Percentiles rank a stretch among this genome's conserved stretches.
These are phyloP conservation scores for Scolecobasidium constrictum DNA, from an alignment of 2,329 filamentous ascomycete species.

Conservation along the genomic window DNA sequence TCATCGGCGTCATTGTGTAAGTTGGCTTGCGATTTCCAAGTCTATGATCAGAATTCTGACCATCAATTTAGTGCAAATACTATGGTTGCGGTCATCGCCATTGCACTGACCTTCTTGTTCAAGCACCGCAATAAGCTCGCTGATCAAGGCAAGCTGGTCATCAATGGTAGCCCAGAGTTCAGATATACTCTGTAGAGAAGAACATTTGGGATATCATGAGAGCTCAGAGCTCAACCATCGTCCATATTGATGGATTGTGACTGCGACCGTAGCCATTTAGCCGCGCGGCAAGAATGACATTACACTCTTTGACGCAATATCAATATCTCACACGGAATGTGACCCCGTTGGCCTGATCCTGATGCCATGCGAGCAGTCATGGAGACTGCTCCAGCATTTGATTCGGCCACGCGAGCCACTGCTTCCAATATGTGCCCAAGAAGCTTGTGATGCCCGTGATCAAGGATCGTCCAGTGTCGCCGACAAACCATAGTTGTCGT, in stretches of 20 bases:
- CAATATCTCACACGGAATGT: no score
- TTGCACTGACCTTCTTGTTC: conserved; percentile 21
- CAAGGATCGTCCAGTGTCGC: conserved; percentile 7
- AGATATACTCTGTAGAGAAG: no score
- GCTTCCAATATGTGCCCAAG: conserved; percentile 14
- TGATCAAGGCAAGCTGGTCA: conserved; percentile 28
- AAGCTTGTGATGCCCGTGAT: conserved; percentile 13
- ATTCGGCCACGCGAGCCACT: conserved; percentile 18
- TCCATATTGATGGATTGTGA: no score
- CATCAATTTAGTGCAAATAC: no score
- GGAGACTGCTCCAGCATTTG: no score
- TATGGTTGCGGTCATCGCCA: conserved; percentile 26
- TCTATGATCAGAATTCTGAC: conserved; percentile 22
- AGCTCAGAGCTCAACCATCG: no score
- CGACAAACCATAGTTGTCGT: conserved; percentile 14
- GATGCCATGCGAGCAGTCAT: no score
- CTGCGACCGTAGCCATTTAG: no score
- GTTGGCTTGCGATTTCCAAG: conserved; percentile 11
- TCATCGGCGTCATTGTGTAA: conserved; percentile 28
- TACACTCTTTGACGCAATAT: no score
- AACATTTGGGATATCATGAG: no score
- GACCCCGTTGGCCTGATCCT: no score
- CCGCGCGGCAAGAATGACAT: no score
- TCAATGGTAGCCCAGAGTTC: conserved; percentile 29
- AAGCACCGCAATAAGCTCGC: conserved; percentile 25